Evolutionary conservation across 371 early-diverging fungal species (phyloP).

Genomic region (Apophysomyces sp.): DNA sequence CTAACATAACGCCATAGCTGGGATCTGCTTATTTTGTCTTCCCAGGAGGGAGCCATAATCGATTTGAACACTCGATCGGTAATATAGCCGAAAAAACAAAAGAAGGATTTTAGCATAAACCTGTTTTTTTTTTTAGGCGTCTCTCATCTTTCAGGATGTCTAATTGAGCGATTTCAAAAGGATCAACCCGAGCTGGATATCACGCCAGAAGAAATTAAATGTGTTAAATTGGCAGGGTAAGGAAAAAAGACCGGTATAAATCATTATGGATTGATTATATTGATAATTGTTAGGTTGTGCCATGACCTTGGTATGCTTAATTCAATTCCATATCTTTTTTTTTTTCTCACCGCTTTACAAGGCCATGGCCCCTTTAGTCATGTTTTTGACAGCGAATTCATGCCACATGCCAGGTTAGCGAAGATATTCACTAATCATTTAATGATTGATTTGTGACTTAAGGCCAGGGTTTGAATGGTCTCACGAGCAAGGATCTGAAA

Average conservation of each 20-base stretch:
- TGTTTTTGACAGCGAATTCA: constrained; percentile 88
- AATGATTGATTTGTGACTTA: background rate
- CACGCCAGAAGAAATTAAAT: constrained; percentile 74
- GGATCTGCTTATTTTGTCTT: constrained; percentile 84
- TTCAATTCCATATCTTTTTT: background rate
- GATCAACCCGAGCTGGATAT: constrained; percentile 86
- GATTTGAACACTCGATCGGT: constrained; percentile 90
- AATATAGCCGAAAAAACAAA: constrained; percentile 7
- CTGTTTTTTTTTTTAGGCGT: constrained; percentile 59
- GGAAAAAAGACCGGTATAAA: background rate
- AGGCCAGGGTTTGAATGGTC: constrained; percentile 76
- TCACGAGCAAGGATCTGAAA: constrained; percentile 88
- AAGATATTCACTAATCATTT: background rate
- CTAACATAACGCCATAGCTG: constrained; percentile 19
- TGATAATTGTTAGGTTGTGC: constrained; percentile 52
- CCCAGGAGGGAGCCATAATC: constrained; percentile 91
- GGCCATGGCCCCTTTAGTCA: constrained; percentile 96
- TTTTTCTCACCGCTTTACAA: constrained; percentile 9
- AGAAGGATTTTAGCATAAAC: background rate
- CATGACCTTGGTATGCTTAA: constrained; percentile 85
- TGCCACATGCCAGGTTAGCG: constrained; percentile 61
- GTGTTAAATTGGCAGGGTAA: constrained; percentile 87
- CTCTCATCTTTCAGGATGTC: constrained; percentile 76
- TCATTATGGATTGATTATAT: background rate
- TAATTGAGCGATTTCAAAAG: constrained; percentile 67